Evolutionary conservation across 2,329 filamentous ascomycete genomes (phyloP).

Genomic region (Myriosclerotinia scirpicola): DNA sequence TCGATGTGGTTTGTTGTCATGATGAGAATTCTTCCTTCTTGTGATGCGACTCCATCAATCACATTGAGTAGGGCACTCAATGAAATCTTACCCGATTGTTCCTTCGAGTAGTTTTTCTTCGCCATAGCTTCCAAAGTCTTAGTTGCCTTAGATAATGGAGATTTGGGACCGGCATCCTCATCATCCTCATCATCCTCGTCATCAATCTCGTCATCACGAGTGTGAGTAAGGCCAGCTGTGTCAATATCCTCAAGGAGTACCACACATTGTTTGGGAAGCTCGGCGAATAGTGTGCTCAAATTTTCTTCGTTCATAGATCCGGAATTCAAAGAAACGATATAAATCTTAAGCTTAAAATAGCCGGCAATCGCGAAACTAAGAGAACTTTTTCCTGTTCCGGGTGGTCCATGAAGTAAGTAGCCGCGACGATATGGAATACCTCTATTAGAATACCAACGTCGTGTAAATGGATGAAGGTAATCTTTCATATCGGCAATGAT

Average conservation of each 20-base stretch:
- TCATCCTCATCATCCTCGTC: conserved; percentile 21
- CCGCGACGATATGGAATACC: conserved; percentile 85
- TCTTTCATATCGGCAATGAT: conserved; percentile 62
- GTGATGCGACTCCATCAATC: conserved; percentile 66
- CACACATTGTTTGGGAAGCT: conserved; percentile 67
- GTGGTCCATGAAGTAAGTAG: conserved; percentile 78
- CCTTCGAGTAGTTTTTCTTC: conserved; percentile 44
- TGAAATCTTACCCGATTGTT: conserved; percentile 45
- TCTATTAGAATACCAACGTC: conserved; percentile 78
- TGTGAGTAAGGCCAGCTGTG: conserved; percentile 65
- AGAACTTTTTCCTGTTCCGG: conserved; percentile 77
- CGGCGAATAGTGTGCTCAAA: conserved; percentile 62
- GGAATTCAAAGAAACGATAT: conserved; percentile 61
- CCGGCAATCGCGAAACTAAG: conserved; percentile 70
- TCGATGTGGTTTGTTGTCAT: conserved; percentile 71
- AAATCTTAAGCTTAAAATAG: conserved; percentile 68
- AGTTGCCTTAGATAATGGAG: neutral
- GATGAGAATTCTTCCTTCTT: conserved; percentile 66
- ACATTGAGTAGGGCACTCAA: conserved; percentile 67
- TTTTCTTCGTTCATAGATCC: conserved; percentile 62
- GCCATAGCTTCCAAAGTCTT: neutral
- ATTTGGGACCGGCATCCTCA: conserved; percentile 7
- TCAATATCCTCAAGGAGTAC: conserved; percentile 78
- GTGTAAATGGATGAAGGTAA: conserved; percentile 61
- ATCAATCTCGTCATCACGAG: conserved; percentile 31